Percentiles rank a stretch among this genome's conserved stretches.
These are phyloP conservation scores for Penicilliopsis zonata DNA, from an alignment of 495 filamentous ascomycete genomes.

Conservation along the genomic window DNA sequence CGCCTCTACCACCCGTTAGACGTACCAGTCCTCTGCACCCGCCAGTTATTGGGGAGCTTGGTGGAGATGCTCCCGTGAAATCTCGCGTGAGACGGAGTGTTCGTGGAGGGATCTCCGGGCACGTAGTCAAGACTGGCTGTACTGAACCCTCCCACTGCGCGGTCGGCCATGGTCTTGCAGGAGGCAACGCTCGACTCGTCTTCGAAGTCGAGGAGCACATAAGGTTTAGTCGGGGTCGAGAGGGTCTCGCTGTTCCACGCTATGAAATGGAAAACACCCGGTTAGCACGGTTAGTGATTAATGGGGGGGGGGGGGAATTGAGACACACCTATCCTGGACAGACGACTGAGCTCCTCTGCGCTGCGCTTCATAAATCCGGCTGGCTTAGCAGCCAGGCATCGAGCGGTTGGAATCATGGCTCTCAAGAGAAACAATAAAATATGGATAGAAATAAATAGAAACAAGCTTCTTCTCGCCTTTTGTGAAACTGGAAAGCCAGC, in stretches of 20 bases:
- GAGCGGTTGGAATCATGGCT: slow-evolving; percentile 36
- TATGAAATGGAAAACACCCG: slow-evolving; percentile 7
- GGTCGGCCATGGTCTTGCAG: slow-evolving; percentile 80
- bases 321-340: slow-evolving; percentile 41
- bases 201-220: slow-evolving; percentile 46
- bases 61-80: slow-evolving; percentile 87
- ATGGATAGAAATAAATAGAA: too few species aligned
- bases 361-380: slow-evolving; percentile 50
- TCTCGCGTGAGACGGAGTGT: slow-evolving; percentile 45
- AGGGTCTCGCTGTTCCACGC: slow-evolving; percentile 39
- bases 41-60: slow-evolving; percentile 49
- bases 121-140: slow-evolving; percentile 59
- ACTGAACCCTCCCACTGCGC: slow-evolving; percentile 77
- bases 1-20: slow-evolving; percentile 23
- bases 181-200: slow-evolving; percentile 43
- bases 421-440: not conserved
- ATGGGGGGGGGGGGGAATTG: not conserved
- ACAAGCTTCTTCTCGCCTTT: too few species aligned
- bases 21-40: slow-evolving; percentile 50
- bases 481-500: not conserved
- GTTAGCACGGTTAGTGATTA: slow-evolving; percentile 3
- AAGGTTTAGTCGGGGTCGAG: slow-evolving; percentile 34
- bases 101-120: slow-evolving; percentile 26
- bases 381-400: slow-evolving; percentile 31
- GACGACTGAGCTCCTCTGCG: slow-evolving; percentile 51